Evolutionary conservation across 2,329 filamentous ascomycete genomes (phyloP).

Genomic region (Dactylellina parvicollis): DNA sequence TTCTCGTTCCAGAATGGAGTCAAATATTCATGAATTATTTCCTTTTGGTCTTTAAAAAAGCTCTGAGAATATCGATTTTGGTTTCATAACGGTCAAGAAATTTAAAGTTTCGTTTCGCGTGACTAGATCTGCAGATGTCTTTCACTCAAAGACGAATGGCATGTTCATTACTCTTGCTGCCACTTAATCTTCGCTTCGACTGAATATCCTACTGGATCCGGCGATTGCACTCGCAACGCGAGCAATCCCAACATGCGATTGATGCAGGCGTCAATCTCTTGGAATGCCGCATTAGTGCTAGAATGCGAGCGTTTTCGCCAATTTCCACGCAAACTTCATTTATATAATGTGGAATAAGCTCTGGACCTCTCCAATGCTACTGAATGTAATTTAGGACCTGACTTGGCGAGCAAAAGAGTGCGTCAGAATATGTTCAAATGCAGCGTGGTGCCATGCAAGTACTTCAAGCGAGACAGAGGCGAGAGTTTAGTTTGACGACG

Average conservation of each 20-base stretch:
- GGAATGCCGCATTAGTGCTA: slow-evolving; percentile 26
- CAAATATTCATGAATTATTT: too few species aligned
- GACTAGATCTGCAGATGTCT: too few species aligned
- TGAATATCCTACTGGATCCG: not conserved
- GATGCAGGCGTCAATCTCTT: not conserved
- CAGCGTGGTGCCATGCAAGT: not conserved
- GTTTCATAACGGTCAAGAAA: too few species aligned
- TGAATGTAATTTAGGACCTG: too few species aligned
- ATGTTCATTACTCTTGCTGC: too few species aligned
- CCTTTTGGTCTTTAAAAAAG: too few species aligned
- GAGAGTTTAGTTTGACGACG: not conserved
- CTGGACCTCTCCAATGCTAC: not conserved
- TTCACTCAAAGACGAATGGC: too few species aligned
- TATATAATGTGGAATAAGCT: not conserved
- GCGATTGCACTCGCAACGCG: not conserved
- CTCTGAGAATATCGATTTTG: too few species aligned
- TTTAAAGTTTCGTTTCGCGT: too few species aligned
- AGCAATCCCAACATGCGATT: slow-evolving; percentile 14
- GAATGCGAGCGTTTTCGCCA: slow-evolving; percentile 34
- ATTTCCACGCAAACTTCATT: not conserved
- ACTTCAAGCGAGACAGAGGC: not conserved
- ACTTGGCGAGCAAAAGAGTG: not conserved
- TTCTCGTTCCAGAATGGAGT: too few species aligned
- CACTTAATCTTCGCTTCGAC: not conserved
- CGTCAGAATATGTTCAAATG: too few species aligned